Conservation (phyloP, 2,329 filamentous ascomycete species). For the Onygenales sp. region DNA sequence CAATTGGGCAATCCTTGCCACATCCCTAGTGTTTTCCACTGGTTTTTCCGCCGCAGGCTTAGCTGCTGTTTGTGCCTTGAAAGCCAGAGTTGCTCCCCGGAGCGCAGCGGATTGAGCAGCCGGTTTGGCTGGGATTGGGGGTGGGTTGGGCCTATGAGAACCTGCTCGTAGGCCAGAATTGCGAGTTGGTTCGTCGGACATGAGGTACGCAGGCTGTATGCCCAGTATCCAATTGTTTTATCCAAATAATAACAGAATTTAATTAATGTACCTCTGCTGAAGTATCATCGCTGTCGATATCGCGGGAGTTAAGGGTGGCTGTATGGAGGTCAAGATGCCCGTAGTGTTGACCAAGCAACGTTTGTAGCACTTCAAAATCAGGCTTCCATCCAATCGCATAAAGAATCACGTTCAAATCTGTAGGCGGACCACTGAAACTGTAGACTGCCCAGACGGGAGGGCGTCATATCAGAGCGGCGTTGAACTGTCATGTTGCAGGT, state of each 20-base stretch:
- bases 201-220: neutral
- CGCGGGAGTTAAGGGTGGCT: no score
- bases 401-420: no score
- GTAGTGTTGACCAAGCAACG: no score
- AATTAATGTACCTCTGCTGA: neutral
- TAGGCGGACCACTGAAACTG: no score
- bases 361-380: no score
- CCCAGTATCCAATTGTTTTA: neutral
- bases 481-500: neutral
- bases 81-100: conserved; percentile 29
- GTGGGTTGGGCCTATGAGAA: neutral
- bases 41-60: conserved; percentile 11
- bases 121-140: neutral
- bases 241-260: neutral
- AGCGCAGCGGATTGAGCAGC: conserved; percentile 17
- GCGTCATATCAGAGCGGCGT: no score
- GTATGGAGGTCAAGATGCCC: no score
- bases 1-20: conserved; percentile 14
- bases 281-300: no score
- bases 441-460: no score
- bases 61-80: conserved; percentile 17
- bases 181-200: neutral
- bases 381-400: no score
- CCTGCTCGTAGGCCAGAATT: neutral
- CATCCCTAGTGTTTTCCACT: conserved; percentile 12